Evolutionary conservation across 192 early-diverging fungal genomes (phyloP).

Genomic region (Linnemannia elongata): DNA sequence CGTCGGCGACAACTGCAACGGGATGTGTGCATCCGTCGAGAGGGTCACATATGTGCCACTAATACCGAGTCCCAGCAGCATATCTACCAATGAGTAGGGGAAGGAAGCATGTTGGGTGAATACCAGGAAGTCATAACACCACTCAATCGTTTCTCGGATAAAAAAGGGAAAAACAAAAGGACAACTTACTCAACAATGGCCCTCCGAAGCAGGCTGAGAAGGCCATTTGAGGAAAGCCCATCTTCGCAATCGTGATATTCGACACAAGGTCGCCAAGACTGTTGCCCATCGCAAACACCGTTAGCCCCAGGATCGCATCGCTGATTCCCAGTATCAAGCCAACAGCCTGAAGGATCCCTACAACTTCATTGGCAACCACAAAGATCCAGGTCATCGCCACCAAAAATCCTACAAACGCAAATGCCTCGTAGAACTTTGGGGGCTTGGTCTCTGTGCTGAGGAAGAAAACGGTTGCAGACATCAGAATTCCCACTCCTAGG

Average conservation of each 20-base stretch:
- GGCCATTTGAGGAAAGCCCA: constrained; percentile 95
- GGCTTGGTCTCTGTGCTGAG: constrained; percentile 51
- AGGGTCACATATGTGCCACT: constrained; percentile 75
- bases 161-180: no score
- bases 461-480: constrained; percentile 29
- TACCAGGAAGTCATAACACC: no score
- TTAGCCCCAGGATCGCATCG: constrained; percentile 86
- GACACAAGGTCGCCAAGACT: constrained; percentile 93
- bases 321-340: constrained; percentile 82
- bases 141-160: background rate
- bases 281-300: constrained; percentile 89
- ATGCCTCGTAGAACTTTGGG: constrained; percentile 59
- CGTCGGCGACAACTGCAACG: constrained; percentile 74
- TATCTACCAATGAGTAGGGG: constrained; percentile 59
- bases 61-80: constrained; percentile 88
- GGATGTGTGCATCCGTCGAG: constrained; percentile 60
- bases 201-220: constrained; percentile 94
- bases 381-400: constrained; percentile 89
- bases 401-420: constrained; percentile 80
- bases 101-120: background rate
- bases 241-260: constrained; percentile 90
- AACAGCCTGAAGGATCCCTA: constrained; percentile 84
- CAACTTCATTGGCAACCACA: constrained; percentile 91
- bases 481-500: constrained; percentile 34
- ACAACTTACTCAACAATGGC: constrained; percentile 84